Evolutionary conservation across 768 basidiomycete species (phyloP), one percentile per base, ranked within the genome.

Genomic region (Hygrocybe punicea): DNA sequence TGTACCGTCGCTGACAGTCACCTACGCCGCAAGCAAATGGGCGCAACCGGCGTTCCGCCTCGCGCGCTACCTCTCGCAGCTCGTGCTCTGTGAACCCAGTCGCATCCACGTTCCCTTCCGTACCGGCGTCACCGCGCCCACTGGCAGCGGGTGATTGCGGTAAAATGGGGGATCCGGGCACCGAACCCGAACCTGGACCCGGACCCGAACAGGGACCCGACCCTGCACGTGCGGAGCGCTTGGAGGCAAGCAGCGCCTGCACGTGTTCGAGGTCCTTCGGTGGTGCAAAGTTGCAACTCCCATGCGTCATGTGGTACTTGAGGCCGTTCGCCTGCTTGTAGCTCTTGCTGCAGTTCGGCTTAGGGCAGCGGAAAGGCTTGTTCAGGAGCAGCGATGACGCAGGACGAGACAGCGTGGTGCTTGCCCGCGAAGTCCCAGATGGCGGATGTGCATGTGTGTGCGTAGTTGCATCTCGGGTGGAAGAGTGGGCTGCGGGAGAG

Each of bases 271-370:
- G 70, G 56, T 91, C 88, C 71, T 93, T 93, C 35, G 89, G 89
- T 4, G 93, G 92, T 0, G 91, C 89, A 70, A 93, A 96, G 70
- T 93, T 93, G 73, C 94, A 98, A 60, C 86, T 87, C 8, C 94
- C 93, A 68, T 93, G 92, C 8, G 88, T 90, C 79, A 93, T 86
- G 71, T 95, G 92, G 73, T 95, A 94, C 77, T 97, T 96, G 65
- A 98, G 78, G 10, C 94, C 86, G 63, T 97, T 97, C 42, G 91
- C 91, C 72, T 96, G 93, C 78, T 96, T 96, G 78, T 96, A 97
- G 51, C 83, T 83, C 79, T 98, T 98, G 76, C 91, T 93, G 78
- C 94, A 98, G 61, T 93, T 93, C 0, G 91, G 85, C 70, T 95
- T 95, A 9, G 94, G 94, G 77, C 94, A 98, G 47, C 84, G 81